Percentiles rank a stretch among this genome's conserved stretches.
Evolutionary conservation across 2,329 filamentous ascomycete genomes (phyloP).

Genomic region (Trichoderma lentiforme): DNA sequence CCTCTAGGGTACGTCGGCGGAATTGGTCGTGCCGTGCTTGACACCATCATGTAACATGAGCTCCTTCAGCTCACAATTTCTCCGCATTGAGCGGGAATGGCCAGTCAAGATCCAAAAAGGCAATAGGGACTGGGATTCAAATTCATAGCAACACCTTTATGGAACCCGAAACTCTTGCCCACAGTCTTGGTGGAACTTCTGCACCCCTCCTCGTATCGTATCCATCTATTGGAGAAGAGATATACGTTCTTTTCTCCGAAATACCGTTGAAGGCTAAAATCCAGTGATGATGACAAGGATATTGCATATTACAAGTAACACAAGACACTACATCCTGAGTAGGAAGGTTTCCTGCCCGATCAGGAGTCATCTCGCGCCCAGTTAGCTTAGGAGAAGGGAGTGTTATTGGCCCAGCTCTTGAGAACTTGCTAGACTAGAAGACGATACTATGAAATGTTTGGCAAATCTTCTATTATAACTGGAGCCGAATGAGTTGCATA

Average conservation of each 20-base stretch:
- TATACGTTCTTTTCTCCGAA: not conserved
- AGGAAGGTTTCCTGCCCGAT: not conserved
- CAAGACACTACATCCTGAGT: not conserved
- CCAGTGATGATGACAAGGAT: not conserved
- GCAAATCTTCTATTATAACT: not conserved
- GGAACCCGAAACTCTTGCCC: not conserved
- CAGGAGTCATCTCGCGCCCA: not conserved
- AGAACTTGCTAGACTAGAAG: not conserved
- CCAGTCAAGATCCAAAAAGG: not conserved
- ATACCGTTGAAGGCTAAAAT: not conserved
- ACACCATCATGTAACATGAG: not conserved
- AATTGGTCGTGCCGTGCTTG: not conserved
- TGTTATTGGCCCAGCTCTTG: not conserved
- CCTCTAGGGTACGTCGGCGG: not conserved
- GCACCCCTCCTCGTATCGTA: not conserved
- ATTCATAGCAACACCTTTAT: not conserved
- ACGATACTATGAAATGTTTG: not conserved
- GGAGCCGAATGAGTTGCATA: not conserved
- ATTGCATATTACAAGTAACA: not conserved
- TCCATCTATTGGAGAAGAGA: not conserved
- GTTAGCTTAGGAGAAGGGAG: not conserved
- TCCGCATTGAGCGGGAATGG: not conserved
- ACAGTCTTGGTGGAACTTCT: not conserved
- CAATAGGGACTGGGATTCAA: not conserved
- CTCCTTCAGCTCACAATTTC: not conserved